Conservation (phyloP, 768 basidiomycete genomes). For the Cyathus striatus region DNA sequence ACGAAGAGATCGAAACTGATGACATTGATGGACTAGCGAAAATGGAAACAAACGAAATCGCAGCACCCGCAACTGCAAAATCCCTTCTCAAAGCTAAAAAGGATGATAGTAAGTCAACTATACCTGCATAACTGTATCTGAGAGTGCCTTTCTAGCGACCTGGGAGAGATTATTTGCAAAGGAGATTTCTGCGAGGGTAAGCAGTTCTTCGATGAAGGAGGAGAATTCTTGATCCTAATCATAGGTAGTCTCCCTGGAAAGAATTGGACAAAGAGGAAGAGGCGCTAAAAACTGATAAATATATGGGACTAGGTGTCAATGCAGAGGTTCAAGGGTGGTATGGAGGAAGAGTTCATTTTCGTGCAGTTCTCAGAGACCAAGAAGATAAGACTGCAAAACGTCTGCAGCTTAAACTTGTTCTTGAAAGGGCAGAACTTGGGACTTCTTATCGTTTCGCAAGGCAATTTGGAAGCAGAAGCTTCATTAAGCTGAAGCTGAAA, state of each 20-base stretch:
- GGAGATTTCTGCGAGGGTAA: conserved; percentile 27
- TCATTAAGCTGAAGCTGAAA: conserved; percentile 47
- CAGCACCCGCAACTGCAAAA: conserved; percentile 19
- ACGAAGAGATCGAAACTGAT: conserved; percentile 21
- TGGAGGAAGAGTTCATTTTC: conserved; percentile 57
- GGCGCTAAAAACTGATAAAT: conserved; percentile 23
- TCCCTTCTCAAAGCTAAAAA: conserved; percentile 6
- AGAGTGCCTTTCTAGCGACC: background rate
- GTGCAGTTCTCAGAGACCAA: conserved; percentile 26
- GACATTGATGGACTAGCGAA: conserved; percentile 18
- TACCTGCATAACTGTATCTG: background rate
- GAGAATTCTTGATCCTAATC: background rate
- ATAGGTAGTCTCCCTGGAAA: conserved; percentile 50
- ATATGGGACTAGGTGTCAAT: conserved; percentile 35
- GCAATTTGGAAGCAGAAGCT: conserved; percentile 56
- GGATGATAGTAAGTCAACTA: too few species aligned
- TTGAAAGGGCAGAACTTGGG: conserved; percentile 46
- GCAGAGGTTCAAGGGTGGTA: conserved; percentile 42
- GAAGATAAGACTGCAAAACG: conserved; percentile 13
- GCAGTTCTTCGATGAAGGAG: background rate
- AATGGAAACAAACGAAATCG: conserved; percentile 23
- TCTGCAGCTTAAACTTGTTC: conserved; percentile 27
- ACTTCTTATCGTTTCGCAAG: conserved; percentile 54
- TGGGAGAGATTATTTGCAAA: conserved; percentile 27
- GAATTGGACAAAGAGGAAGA: conserved; percentile 56